Conservation (phyloP, 495 filamentous ascomycete genomes). For the Xylaria acuta region DNA sequence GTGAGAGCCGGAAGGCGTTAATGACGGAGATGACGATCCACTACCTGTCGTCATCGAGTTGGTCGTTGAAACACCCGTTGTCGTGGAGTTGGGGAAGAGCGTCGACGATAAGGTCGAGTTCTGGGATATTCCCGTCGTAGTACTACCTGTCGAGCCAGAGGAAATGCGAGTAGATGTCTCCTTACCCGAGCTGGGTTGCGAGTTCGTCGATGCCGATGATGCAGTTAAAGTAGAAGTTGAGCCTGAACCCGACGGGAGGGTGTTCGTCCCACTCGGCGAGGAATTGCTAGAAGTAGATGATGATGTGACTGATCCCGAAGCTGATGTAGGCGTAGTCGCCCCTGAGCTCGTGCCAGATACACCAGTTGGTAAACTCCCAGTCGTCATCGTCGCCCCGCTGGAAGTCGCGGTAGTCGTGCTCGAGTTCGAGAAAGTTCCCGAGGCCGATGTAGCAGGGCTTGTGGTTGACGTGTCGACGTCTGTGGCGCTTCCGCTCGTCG, state of each 20-base stretch:
- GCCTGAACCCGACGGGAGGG: neutral
- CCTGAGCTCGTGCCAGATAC: slow-evolving; percentile 10
- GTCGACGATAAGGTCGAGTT: neutral
- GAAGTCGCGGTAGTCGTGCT: neutral
- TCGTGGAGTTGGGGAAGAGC: slow-evolving; percentile 21
- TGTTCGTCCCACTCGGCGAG: slow-evolving; percentile 11
- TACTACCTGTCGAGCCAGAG: neutral
- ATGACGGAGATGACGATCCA: neutral
- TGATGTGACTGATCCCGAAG: slow-evolving; percentile 2
- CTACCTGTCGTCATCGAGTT: neutral
- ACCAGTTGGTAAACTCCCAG: neutral
- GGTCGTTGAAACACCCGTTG: slow-evolving; percentile 2
- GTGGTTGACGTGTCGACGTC: neutral
- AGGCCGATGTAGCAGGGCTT: neutral
- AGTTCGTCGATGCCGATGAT: neutral
- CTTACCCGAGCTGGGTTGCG: slow-evolving; percentile 10
- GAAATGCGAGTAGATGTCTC: neutral
- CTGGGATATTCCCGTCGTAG: neutral
- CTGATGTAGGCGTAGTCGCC: neutral
- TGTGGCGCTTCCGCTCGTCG: neutral
- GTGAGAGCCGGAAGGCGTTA: neutral
- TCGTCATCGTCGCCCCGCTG: slow-evolving; percentile 3
- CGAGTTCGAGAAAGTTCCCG: slow-evolving; percentile 1
- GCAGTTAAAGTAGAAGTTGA: neutral
- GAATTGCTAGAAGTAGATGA: slow-evolving; percentile 12